These are phyloP conservation scores for Melaleuca quinquenervia DNA, from an alignment of 345 rosid species.

Conservation along the genomic window DNA sequence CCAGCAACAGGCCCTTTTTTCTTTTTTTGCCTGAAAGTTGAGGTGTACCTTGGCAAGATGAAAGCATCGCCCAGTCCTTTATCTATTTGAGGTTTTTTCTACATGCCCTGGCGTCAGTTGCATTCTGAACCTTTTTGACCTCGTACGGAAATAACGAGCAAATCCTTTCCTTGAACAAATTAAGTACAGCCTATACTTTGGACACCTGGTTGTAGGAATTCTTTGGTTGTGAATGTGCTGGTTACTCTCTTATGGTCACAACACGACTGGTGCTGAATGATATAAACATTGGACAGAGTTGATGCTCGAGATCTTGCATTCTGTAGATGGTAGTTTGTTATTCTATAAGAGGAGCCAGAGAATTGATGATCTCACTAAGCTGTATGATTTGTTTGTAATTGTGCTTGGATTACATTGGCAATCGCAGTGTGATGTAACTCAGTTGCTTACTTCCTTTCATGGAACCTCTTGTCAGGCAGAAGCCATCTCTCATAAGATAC, in stretches of 20 bases:
- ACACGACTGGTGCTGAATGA: not conserved
- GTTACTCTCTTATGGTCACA: not conserved
- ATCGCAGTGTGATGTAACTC: not conserved
- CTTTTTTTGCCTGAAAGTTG: not conserved
- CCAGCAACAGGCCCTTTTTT: not conserved
- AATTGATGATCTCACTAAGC: not conserved
- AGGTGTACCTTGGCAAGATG: not conserved
- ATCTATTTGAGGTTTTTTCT: not conserved
- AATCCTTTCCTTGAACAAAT: not conserved
- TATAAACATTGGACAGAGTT: not conserved
- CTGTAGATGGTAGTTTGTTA: not conserved
- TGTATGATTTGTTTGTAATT: not conserved
- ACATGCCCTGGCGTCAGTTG: not conserved
- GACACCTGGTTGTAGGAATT: not conserved
- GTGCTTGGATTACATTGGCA: not conserved
- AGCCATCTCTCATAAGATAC: constrained; percentile 55
- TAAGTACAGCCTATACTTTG: not conserved
- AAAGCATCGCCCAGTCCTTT: not conserved
- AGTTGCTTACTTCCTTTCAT: constrained; percentile 13
- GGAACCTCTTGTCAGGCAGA: constrained; percentile 61
- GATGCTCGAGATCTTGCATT: not conserved
- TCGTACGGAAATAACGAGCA: not conserved
- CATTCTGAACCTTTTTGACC: not conserved
- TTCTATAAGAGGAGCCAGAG: not conserved
- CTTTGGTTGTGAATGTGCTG: not conserved